phyloP scores from a whole-genome alignment of 139 green algal species.

The Closterium sp. region DNA sequence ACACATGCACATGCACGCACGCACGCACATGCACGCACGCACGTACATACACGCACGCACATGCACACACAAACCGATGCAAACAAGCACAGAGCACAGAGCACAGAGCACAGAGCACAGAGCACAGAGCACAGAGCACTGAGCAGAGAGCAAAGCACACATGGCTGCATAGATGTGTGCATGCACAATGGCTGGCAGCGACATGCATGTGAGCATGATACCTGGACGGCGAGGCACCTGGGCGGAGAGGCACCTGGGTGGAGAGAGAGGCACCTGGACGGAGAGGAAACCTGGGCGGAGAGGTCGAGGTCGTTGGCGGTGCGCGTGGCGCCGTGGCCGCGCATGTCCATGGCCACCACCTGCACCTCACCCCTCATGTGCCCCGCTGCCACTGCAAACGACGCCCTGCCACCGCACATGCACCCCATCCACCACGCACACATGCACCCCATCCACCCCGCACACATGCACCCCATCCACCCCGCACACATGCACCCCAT shows the following conservation, averaged over 20 bases:
- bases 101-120: background rate
- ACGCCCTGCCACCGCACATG: slow-evolving; percentile 17
- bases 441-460: background rate
- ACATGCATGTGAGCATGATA: background rate
- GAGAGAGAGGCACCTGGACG: background rate
- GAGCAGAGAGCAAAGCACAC: too few relatives aligned
- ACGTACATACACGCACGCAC: slow-evolving; percentile 10
- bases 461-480: too few relatives aligned
- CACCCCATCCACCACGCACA: background rate
- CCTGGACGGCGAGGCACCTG: background rate
- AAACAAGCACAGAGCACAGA: background rate
- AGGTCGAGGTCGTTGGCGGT: slow-evolving; percentile 31
- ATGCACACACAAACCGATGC: background rate
- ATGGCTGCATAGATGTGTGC: too few relatives aligned
- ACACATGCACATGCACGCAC: background rate
- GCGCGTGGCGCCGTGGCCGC: slow-evolving; percentile 19
- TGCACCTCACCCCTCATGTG: slow-evolving; percentile 38
- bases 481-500: too few relatives aligned
- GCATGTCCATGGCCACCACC: slow-evolving; percentile 35
- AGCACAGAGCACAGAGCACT: too few relatives aligned
- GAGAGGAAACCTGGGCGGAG: background rate
- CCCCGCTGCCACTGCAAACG: slow-evolving; percentile 15
- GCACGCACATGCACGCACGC: background rate
- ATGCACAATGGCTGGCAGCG: too few relatives aligned
- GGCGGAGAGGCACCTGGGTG: background rate